These are phyloP conservation scores for Anthoceros angustus DNA, from an alignment of 225 moss, liverwort and hornwort species.

Conservation along the genomic window DNA sequence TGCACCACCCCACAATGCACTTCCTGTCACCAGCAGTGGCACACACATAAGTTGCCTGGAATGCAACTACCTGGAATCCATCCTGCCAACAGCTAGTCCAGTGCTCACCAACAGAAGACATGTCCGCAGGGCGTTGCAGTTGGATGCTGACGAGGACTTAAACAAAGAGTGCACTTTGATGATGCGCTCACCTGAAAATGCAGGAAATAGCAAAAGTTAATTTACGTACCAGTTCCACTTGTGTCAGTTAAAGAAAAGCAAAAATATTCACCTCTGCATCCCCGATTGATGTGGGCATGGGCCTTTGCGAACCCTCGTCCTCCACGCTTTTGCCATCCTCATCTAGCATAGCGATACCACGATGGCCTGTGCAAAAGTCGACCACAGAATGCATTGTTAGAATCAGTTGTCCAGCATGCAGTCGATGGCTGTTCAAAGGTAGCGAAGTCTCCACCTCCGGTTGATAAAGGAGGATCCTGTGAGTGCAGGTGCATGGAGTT, in stretches of 20 bases:
- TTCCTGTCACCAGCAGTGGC: conserved; percentile 35
- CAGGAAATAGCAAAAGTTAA: no score
- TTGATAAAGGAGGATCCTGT: conserved; percentile 32
- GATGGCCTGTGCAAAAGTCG: conserved; percentile 32
- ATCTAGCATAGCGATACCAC: conserved; percentile 57
- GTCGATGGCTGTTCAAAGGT: not conserved
- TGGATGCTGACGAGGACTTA: conserved; percentile 83
- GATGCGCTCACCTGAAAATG: conserved; percentile 10
- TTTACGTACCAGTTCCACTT: no score
- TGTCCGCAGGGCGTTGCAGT: conserved; percentile 98
- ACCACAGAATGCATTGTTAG: not conserved
- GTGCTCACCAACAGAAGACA: conserved; percentile 79
- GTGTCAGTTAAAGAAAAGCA: no score
- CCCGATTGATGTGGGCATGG: no score
- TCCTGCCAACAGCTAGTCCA: not conserved
- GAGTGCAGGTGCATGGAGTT: conserved; percentile 56
- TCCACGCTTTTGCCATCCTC: conserved; percentile 39
- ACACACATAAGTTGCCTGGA: conserved; percentile 9
- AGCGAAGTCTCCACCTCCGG: conserved; percentile 36
- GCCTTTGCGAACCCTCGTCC: conserved; percentile 36
- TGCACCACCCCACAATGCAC: conserved; percentile 97
- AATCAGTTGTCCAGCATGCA: not conserved
- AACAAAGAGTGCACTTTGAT: conserved; percentile 90
- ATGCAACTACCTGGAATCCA: not conserved
- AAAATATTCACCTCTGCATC: conserved; percentile 38